A percentile compares a stretch with the other conserved stretches of the same genome.
These are phyloP conservation scores for Ceratocystis smalleyi DNA, from an alignment of 2,329 filamentous ascomycete genomes.

Conservation along the genomic window DNA sequence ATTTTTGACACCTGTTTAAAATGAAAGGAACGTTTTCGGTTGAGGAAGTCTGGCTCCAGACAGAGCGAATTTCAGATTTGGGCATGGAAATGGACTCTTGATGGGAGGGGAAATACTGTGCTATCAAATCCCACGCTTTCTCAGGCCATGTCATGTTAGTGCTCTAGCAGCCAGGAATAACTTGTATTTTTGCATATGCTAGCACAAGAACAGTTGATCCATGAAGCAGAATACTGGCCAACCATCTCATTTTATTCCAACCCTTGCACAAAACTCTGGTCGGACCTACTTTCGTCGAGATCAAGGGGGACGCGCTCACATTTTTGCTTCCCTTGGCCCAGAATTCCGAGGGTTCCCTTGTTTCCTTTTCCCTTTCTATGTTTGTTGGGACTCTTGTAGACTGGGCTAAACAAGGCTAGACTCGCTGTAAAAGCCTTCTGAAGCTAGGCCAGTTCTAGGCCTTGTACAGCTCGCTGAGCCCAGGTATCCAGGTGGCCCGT, in stretches of 20 bases:
- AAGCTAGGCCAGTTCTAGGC: not conserved
- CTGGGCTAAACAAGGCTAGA: not conserved
- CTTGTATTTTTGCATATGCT: not conserved
- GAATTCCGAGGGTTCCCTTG: not conserved
- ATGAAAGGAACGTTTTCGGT: not conserved
- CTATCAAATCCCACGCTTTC: not conserved
- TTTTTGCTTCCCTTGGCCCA: not conserved
- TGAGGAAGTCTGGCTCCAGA: not conserved
- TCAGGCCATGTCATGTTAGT: not conserved
- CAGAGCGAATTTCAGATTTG: not conserved
- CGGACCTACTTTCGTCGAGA: not conserved
- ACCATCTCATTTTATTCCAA: conserved; percentile 2
- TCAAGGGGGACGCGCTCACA: not conserved
- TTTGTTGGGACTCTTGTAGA: not conserved
- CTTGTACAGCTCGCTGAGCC: not conserved
- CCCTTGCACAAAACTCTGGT: not conserved
- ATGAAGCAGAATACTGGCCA: not conserved
- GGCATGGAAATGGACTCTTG: not conserved
- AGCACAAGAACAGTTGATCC: not conserved
- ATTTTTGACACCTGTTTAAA: conserved; percentile 5
- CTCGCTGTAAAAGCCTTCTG: not conserved
- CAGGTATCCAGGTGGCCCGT: too few species aligned
- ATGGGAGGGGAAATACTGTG: not conserved
- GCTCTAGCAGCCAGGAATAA: not conserved
- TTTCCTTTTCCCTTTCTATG: not conserved